Conservation (phyloP, 2,329 filamentous ascomycete species). For the Aureobasidium lini region DNA sequence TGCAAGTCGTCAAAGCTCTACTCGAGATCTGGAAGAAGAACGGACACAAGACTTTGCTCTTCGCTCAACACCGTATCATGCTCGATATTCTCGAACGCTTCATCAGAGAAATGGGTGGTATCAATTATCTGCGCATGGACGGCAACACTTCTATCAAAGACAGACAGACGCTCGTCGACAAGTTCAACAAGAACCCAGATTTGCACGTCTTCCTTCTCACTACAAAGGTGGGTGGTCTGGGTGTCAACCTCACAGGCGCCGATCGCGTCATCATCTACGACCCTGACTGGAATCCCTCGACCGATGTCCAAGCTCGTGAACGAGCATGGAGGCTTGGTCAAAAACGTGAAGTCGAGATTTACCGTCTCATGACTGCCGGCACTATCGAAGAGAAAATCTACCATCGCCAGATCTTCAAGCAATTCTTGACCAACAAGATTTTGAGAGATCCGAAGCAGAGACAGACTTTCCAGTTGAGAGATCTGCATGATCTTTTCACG, state of each 20-base stretch:
- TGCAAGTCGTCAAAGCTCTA: constrained; percentile 86
- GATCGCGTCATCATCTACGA: constrained; percentile 97
- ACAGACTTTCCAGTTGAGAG: constrained; percentile 80
- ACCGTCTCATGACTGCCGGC: constrained; percentile 93
- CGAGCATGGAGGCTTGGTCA: constrained; percentile 93
- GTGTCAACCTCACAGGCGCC: constrained; percentile 89
- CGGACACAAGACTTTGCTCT: constrained; percentile 90
- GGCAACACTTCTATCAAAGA: constrained; percentile 81
- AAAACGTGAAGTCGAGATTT: constrained; percentile 91
- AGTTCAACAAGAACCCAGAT: constrained; percentile 75
- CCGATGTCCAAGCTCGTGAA: constrained; percentile 89
- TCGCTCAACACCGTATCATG: constrained; percentile 92
- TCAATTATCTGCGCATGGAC: constrained; percentile 86
- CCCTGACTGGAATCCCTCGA: constrained; percentile 97
- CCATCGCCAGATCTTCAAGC: constrained; percentile 96
- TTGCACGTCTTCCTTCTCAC: constrained; percentile 88
- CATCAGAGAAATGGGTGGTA: constrained; percentile 56
- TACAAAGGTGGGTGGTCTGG: constrained; percentile 89
- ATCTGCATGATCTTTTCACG: constrained; percentile 87
- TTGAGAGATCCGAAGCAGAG: constrained; percentile 89
- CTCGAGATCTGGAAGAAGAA: constrained; percentile 82
- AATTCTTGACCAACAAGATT: constrained; percentile 95
- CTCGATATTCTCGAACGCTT: constrained; percentile 87
- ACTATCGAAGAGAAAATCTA: constrained; percentile 99
- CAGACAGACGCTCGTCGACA: constrained; percentile 83